phyloP scores from a whole-genome alignment of 139 green algal species.

The Micromonas pusilla region DNA sequence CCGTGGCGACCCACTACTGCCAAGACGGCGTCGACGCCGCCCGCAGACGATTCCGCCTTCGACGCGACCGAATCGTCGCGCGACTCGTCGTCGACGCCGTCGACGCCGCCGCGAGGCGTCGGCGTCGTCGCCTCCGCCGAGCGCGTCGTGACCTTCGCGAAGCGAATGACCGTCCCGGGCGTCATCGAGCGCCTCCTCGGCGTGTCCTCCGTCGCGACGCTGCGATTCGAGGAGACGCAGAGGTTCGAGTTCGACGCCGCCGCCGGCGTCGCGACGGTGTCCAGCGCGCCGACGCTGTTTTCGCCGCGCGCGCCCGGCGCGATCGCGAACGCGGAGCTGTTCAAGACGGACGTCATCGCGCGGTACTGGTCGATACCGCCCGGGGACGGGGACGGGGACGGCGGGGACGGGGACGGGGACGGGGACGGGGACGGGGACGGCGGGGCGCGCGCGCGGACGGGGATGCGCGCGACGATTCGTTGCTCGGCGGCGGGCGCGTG shows the following conservation, averaged over 20 bases:
- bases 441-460: no score
- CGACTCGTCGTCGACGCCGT: no score
- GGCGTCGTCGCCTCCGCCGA: no score
- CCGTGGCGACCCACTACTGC: no score
- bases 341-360: background rate
- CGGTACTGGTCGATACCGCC: no score
- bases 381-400: background rate
- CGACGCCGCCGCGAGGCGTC: no score
- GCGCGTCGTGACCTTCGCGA: background rate
- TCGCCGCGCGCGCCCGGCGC: background rate
- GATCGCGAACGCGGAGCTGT: no score
- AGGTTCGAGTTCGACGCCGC: background rate
- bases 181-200: background rate
- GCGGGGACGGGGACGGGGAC: background rate
- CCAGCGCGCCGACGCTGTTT: background rate
- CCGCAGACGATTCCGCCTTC: no score
- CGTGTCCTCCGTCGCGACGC: background rate
- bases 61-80: background rate
- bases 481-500: background rate
- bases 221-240: background rate
- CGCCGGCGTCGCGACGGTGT: background rate
- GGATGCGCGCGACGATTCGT: background rate
- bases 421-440: background rate
- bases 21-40: no score
- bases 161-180: background rate